These are phyloP conservation scores for Paramyrothecium roridum DNA, from an alignment of 2,329 filamentous ascomycete genomes.

Conservation along the genomic window DNA sequence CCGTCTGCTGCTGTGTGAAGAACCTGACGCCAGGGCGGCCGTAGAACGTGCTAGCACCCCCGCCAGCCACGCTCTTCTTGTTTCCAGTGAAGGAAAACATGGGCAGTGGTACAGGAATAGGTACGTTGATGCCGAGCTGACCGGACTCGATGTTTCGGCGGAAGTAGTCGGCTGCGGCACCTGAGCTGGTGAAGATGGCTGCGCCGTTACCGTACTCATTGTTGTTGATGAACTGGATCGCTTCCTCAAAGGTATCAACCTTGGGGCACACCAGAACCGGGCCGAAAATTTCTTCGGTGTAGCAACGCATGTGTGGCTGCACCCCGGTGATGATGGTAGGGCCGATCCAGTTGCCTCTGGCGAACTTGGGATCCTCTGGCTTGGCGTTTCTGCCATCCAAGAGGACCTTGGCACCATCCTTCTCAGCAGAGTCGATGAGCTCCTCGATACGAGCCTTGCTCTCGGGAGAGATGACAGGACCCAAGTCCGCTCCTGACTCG, in stretches of 20 bases:
- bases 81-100: conserved; percentile 68
- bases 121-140: conserved; percentile 77
- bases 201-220: conserved; percentile 82
- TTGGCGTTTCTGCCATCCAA: conserved; percentile 73
- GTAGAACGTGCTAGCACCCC: conserved; percentile 87
- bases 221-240: conserved; percentile 72
- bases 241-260: conserved; percentile 68
- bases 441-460: conserved; percentile 70
- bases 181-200: conserved; percentile 73
- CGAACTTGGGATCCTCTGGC: conserved; percentile 61
- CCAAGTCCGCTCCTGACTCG: conserved; percentile 70
- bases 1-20: conserved; percentile 91
- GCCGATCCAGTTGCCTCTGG: conserved; percentile 68
- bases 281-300: conserved; percentile 77
- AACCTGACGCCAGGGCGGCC: conserved; percentile 83
- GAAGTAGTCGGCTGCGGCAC: conserved; percentile 69
- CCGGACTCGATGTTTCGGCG: conserved; percentile 74
- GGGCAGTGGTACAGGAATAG: conserved; percentile 63
- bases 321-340: conserved; percentile 78
- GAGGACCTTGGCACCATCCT: conserved; percentile 72
- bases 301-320: conserved; percentile 72
- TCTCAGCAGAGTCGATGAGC: conserved; percentile 68
- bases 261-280: conserved; percentile 75
- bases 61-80: conserved; percentile 83
- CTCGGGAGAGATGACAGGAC: conserved; percentile 72